Conservation (phyloP, 169 alveolate species). For the Plasmodium coatneyi region DNA sequence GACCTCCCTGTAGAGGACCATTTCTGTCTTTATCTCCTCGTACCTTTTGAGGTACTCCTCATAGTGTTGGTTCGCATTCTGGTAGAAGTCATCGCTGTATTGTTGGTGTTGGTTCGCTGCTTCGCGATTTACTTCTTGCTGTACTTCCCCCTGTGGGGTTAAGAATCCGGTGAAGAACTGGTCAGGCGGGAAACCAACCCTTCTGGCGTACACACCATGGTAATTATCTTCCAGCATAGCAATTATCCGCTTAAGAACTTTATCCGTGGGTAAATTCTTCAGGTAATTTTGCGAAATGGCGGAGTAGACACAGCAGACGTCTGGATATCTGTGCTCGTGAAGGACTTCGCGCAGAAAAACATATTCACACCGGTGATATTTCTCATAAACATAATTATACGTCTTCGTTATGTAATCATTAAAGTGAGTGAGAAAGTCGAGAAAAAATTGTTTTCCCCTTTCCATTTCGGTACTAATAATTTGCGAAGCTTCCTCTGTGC, state of each 20-base stretch:
- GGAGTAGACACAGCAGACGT: conserved; percentile 3
- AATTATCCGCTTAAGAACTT: neutral
- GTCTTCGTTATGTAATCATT: conserved; percentile 50
- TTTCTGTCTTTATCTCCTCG: conserved; percentile 7
- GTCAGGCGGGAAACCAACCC: conserved; percentile 3
- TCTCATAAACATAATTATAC: conserved; percentile 25
- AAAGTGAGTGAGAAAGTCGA: conserved; percentile 8
- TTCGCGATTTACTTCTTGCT: neutral
- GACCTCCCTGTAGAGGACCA: conserved; percentile 16
- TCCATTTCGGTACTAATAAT: conserved; percentile 24
- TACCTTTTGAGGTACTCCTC: conserved; percentile 21
- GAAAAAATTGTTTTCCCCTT: conserved; percentile 27
- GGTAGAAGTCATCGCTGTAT: neutral
- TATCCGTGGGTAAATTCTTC: conserved; percentile 8
- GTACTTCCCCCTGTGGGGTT: neutral
- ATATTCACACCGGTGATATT: conserved; percentile 18
- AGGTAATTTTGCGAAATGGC: conserved; percentile 11
- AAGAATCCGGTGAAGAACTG: conserved; percentile 27
- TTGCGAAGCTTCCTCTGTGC: neutral
- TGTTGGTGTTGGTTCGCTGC: neutral
- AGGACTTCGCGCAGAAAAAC: neutral
- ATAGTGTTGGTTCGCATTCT: neutral
- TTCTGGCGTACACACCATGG: conserved; percentile 5
- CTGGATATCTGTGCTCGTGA: neutral
- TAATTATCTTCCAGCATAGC: conserved; percentile 12